phyloP scores from a whole-genome alignment of 2,329 filamentous ascomycete species.

The Fusarium oxysporum region DNA sequence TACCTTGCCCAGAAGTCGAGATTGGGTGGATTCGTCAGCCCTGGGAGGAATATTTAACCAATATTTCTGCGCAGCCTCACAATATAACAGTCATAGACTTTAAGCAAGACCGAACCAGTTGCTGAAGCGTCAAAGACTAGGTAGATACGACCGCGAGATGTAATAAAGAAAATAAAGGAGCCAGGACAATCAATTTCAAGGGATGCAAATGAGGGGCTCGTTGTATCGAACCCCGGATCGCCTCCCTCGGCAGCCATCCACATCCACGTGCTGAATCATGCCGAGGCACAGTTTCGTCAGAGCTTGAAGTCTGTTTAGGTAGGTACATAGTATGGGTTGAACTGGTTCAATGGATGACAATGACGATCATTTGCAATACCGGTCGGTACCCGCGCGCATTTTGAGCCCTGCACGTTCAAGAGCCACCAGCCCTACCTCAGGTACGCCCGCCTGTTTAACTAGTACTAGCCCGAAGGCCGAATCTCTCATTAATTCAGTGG shows the following conservation, averaged over 20 bases:
- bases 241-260: conserved; percentile 25
- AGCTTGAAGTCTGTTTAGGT: not conserved
- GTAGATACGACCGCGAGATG: not conserved
- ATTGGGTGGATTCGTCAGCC: conserved; percentile 6
- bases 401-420: not conserved
- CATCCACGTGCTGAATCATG: conserved; percentile 28
- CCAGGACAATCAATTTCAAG: not conserved
- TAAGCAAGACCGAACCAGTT: not conserved
- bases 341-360: not conserved
- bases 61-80: conserved; percentile 3
- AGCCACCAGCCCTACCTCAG: not conserved
- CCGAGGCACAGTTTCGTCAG: conserved; percentile 32
- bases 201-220: conserved; percentile 26
- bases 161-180: not conserved
- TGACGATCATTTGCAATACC: not conserved
- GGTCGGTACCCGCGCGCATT: not conserved
- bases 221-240: conserved; percentile 20
- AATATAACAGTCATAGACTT: conserved; percentile 15
- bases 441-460: not conserved
- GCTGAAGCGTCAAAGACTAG: not conserved
- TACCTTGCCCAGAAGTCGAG: not conserved
- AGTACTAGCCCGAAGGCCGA: not conserved
- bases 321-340: not conserved
- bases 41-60: not conserved
- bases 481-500: not conserved